These are phyloP conservation scores for Boletus rubescentipes DNA, from an alignment of 768 basidiomycete genomes.

Conservation along the genomic window DNA sequence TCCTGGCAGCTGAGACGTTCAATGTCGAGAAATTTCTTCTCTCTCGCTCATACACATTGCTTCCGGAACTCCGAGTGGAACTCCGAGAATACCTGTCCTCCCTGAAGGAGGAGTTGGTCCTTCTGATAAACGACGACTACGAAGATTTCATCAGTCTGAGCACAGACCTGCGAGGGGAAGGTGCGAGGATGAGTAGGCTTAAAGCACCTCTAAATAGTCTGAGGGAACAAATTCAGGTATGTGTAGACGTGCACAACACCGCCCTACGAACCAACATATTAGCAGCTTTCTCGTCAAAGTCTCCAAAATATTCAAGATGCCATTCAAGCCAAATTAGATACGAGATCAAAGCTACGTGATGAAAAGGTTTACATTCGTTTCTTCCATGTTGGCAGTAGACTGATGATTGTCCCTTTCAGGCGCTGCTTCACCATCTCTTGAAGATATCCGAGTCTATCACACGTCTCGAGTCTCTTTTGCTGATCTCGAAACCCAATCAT, in stretches of 20 bases:
- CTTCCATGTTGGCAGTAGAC: neutral
- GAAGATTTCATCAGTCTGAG: slow-evolving; percentile 97
- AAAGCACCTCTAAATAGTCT: slow-evolving; percentile 66
- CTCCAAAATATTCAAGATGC: slow-evolving; percentile 67
- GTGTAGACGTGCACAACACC: slow-evolving; percentile 26
- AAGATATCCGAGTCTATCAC: slow-evolving; percentile 91
- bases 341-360: slow-evolving; percentile 74
- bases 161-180: slow-evolving; percentile 87
- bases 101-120: slow-evolving; percentile 91
- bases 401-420: slow-evolving; percentile 41
- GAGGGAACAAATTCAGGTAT: slow-evolving; percentile 65
- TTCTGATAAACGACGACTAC: slow-evolving; percentile 96
- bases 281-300: slow-evolving; percentile 56
- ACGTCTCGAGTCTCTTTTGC: slow-evolving; percentile 82
- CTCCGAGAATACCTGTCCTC: slow-evolving; percentile 79
- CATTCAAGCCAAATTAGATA: slow-evolving; percentile 75
- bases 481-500: slow-evolving; percentile 52
- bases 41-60: slow-evolving; percentile 78
- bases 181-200: slow-evolving; percentile 64
- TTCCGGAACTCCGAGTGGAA: slow-evolving; percentile 85
- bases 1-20: slow-evolving; percentile 67
- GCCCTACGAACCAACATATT: neutral
- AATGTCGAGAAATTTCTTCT: slow-evolving; percentile 86
- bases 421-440: slow-evolving; percentile 80
- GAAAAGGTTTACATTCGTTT: slow-evolving; percentile 57